These are phyloP conservation scores for Alloteropsis semialata DNA, from an alignment of 176 grass and related monocot genomes.

Conservation along the genomic window DNA sequence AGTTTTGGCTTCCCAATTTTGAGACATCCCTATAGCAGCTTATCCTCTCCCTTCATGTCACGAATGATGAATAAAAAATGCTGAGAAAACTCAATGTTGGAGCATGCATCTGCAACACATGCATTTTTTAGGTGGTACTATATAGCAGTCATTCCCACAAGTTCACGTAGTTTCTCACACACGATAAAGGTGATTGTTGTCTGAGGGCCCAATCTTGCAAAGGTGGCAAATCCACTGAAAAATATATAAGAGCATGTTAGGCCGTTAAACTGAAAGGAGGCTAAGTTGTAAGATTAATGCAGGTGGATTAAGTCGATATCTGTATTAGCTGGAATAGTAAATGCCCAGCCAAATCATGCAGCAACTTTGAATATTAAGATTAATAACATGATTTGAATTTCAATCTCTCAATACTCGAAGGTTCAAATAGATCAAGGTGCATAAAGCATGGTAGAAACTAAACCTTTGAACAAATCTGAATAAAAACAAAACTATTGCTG, in stretches of 20 bases:
- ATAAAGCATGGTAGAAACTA: background rate
- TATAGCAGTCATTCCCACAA: constrained; percentile 70
- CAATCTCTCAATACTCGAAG: background rate
- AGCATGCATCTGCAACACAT: background rate
- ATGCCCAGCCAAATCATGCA: background rate
- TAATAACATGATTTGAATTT: background rate
- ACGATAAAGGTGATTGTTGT: constrained; percentile 79
- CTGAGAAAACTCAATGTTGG: background rate
- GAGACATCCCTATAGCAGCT: background rate
- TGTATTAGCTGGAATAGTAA: background rate
- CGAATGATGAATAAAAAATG: constrained; percentile 22
- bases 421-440: background rate
- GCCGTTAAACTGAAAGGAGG: background rate
- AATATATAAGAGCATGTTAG: constrained; percentile 14
- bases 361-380: background rate
- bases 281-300: background rate
- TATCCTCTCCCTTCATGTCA: background rate
- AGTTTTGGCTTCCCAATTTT: background rate
- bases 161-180: constrained; percentile 79
- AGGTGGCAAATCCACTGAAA: constrained; percentile 77
- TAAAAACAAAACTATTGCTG: background rate
- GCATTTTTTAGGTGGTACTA: constrained; percentile 17
- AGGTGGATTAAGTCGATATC: background rate
- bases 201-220: constrained; percentile 89
- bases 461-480: background rate